Conservation (phyloP, 2,329 filamentous ascomycete genomes). For the Beauveria australis region DNA sequence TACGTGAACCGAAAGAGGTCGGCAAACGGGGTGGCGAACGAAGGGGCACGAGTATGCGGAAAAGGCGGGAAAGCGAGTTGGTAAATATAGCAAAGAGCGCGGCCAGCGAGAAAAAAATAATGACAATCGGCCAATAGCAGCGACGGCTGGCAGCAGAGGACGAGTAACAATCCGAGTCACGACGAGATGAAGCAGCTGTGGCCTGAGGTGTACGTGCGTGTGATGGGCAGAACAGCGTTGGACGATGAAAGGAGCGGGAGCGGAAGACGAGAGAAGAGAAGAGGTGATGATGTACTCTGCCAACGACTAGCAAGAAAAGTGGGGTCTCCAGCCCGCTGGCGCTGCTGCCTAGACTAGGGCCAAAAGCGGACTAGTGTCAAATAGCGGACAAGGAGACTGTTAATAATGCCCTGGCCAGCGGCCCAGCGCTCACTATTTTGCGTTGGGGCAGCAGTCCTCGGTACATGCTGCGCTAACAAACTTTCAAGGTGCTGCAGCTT, state of each 20-base stretch:
- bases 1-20: not conserved
- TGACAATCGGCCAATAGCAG: not conserved
- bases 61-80: conserved; percentile 1
- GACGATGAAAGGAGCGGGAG: not conserved
- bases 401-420: conserved; percentile 10
- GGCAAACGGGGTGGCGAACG: conserved; percentile 5
- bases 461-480: conserved; percentile 15
- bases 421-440: conserved; percentile 10
- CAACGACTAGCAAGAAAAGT: conserved; percentile 14
- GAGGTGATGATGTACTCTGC: conserved; percentile 11
- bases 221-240: conserved; percentile 9
- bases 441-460: not conserved
- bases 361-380: conserved; percentile 16
- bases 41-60: not conserved
- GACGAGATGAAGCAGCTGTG: conserved; percentile 5
- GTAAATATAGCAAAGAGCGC: conserved; percentile 4
- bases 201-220: conserved; percentile 14
- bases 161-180: conserved; percentile 2
- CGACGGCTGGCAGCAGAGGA: conserved; percentile 2
- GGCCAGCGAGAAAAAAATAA: not conserved
- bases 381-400: not conserved
- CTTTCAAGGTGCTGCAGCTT: not conserved
- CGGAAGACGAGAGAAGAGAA: conserved; percentile 6
- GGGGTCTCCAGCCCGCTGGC: conserved; percentile 20
- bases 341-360: conserved; percentile 25